Conservation (phyloP, 2,329 filamentous ascomycete species). For the Trichophyton simii region DNA sequence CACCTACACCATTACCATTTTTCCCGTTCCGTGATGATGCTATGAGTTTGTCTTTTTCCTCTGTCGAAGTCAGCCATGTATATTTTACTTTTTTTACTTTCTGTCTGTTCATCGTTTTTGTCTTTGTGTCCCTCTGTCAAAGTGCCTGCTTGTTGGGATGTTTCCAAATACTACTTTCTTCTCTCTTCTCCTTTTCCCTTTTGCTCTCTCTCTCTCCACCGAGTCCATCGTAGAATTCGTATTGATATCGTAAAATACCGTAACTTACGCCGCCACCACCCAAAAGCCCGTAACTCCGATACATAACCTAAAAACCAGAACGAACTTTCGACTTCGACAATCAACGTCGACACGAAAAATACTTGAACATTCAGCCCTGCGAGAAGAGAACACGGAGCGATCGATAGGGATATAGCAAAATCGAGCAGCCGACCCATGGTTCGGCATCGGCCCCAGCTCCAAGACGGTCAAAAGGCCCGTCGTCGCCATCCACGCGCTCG, state of each 20-base stretch:
- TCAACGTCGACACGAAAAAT: too few relatives aligned
- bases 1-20: background rate
- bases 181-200: conserved; percentile 5
- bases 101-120: conserved; percentile 8
- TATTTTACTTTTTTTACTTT: conserved; percentile 5
- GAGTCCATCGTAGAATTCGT: background rate
- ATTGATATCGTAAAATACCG: background rate
- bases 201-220: background rate
- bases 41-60: conserved; percentile 12
- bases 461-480: background rate
- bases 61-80: background rate
- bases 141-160: background rate
- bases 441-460: background rate
- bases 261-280: conserved; percentile 6
- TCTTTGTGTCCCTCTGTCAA: background rate
- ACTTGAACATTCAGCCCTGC: too few relatives aligned
- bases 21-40: background rate
- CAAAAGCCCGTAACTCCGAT: background rate
- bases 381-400: too few relatives aligned
- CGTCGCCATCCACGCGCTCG: background rate
- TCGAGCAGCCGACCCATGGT: background rate
- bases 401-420: background rate
- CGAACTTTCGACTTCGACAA: too few relatives aligned
- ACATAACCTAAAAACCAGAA: background rate
- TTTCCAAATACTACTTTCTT: conserved; percentile 8